Base-by-base conservation (phyloP, 2,329 filamentous ascomycete species). In the Talaromyces sp. region DNA sequence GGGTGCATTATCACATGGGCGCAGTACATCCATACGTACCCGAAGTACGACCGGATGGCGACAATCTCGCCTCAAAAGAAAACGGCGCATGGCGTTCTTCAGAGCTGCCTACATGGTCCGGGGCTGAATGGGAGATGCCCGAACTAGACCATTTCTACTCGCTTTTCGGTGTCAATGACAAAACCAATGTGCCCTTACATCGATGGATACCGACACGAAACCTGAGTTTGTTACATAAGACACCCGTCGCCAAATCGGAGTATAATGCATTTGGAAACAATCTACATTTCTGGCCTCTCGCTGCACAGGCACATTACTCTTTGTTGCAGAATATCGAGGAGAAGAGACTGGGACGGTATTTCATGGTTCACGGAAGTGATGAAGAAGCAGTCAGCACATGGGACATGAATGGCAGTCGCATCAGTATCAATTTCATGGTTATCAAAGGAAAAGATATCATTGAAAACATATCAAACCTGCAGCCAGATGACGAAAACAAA, bases 1-100 rank as follows among this genome's bases (percentile, higher is more conserved):
- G 64, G 64, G 64, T 66, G 19, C 64, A 66, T 43, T 66, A 66
- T 31, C 64, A 66, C 35, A 66, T 66, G 64, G 59, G 64, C 59
- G 64, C 64, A 13, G 64, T 66, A 8, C 64, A 66, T 31, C 64
- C 64, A 6, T 66, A 66, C 45, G 64, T 66, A 19, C 64, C 64
- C 17, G 64, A 66, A 50, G 54, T 66, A 3, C 45, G 52, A 57
- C 41, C 60, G 4, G 52, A 59, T 13, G 31, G 50, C 2, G 41
- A 66, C 13, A 50, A 43, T n/a, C 43, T 66, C 31, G 52, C 64
- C 22, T 52, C 64, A 17, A 66, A 66, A 37, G 59, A 66, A 35
- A 66, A 66, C 15, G 64, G 64, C 22, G 41, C 31, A n/a, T 66
- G 64, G 64, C 60, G 60, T 17, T 60, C 64, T 17, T 66, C 64